Percentiles rank a stretch among this genome's conserved stretches.
These are phyloP conservation scores for Podospora conica DNA, from an alignment of 495 filamentous ascomycete genomes.

Conservation along the genomic window DNA sequence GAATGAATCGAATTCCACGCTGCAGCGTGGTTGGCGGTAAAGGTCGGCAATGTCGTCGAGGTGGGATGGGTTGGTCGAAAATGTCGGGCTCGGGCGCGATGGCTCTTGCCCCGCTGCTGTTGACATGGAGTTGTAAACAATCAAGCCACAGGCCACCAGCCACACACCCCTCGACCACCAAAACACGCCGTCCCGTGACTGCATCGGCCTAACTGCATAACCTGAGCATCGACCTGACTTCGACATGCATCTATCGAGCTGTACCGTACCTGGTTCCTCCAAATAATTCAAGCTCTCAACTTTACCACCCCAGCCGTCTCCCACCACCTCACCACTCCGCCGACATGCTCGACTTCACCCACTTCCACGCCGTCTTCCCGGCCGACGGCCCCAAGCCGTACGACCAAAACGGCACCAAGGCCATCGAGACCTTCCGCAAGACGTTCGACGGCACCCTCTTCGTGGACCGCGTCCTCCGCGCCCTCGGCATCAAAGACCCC, in stretches of 20 bases:
- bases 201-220: not conserved
- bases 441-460: constrained; percentile 61
- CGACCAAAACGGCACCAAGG: constrained; percentile 48
- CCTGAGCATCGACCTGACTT: not conserved
- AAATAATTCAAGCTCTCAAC: not conserved
- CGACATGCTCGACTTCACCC: constrained; percentile 39
- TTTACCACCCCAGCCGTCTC: not conserved
- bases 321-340: not conserved
- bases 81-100: constrained; percentile 14
- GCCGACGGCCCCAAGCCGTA: constrained; percentile 58
- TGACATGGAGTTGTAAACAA: constrained; percentile 36
- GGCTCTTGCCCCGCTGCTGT: constrained; percentile 18
- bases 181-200: constrained; percentile 3
- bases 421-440: constrained; percentile 57
- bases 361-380: constrained; percentile 60
- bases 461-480: constrained; percentile 63
- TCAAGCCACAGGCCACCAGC: constrained; percentile 21
- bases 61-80: constrained; percentile 6
- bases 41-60: not conserved
- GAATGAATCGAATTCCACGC: not conserved
- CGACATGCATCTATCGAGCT: not conserved
- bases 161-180: constrained; percentile 10
- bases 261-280: not conserved
- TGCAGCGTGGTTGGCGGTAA: not conserved
- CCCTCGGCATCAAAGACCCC: constrained; percentile 60